Conservation (phyloP, 805 yeast species). For the Kluyveromyces starmeri region DNA sequence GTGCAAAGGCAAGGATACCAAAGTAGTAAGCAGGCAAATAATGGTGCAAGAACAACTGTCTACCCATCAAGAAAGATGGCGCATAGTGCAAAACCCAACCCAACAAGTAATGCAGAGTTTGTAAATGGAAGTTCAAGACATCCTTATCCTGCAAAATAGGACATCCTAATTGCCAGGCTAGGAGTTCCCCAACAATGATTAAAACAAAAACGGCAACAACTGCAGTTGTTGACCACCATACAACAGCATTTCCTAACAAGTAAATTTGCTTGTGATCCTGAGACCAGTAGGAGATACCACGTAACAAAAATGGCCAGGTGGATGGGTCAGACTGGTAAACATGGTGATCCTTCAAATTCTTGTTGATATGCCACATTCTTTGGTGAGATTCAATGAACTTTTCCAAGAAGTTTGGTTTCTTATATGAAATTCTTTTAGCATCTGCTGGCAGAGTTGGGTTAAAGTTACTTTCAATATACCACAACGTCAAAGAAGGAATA, state of each 20-base stretch:
- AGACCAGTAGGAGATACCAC: slow-evolving; percentile 82
- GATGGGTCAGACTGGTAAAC: slow-evolving; percentile 62
- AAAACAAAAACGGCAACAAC: slow-evolving; percentile 42
- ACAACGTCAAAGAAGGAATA: slow-evolving; percentile 45
- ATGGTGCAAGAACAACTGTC: slow-evolving; percentile 91
- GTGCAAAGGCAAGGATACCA: slow-evolving; percentile 71
- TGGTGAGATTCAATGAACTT: slow-evolving; percentile 59
- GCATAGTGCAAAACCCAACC: slow-evolving; percentile 69
- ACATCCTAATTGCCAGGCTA: slow-evolving; percentile 61
- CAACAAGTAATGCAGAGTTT: slow-evolving; percentile 47
- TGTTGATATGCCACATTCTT: slow-evolving; percentile 72
- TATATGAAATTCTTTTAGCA: slow-evolving; percentile 46
- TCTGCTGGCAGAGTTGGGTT: slow-evolving; percentile 38
- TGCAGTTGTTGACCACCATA: slow-evolving; percentile 66
- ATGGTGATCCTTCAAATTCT: slow-evolving; percentile 60
- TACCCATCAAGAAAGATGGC: slow-evolving; percentile 80
- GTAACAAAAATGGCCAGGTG: slow-evolving; percentile 63
- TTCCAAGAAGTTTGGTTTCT: slow-evolving; percentile 41
- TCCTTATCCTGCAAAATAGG: slow-evolving; percentile 41
- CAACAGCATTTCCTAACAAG: slow-evolving; percentile 67
- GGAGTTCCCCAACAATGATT: slow-evolving; percentile 35
- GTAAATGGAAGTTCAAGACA: slow-evolving; percentile 56
- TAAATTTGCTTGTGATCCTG: slow-evolving; percentile 53
- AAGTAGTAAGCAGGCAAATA: slow-evolving; percentile 90
- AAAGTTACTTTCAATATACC: slow-evolving; percentile 68